Conservation (phyloP, 2,329 filamentous ascomycete species). For the Passalora sequoiae region DNA sequence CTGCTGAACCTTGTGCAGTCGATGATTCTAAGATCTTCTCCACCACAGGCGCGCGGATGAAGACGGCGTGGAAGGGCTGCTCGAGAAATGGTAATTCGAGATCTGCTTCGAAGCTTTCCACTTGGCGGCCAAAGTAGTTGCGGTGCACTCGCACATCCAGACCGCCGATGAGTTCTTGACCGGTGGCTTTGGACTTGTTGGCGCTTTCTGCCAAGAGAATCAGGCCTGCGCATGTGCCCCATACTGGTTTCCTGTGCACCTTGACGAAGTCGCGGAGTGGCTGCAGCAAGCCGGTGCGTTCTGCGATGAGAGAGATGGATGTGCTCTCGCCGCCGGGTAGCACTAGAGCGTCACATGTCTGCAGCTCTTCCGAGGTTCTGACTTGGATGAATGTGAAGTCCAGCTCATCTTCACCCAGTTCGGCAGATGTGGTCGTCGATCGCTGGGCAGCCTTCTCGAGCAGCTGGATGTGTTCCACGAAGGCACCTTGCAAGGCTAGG, state of each 20-base stretch:
- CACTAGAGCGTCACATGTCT: conserved; percentile 72
- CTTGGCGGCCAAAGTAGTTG: conserved; percentile 92
- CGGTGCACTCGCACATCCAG: conserved; percentile 84
- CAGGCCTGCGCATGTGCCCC: conserved; percentile 93
- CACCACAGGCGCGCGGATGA: conserved; percentile 91
- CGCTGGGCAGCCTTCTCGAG: conserved; percentile 59
- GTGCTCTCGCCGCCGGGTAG: conserved; percentile 95
- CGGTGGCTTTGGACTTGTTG: conserved; percentile 81
- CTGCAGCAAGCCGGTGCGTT: conserved; percentile 73
- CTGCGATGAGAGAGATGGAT: conserved; percentile 82
- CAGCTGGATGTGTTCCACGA: conserved; percentile 78
- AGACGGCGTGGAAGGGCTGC: conserved; percentile 70
- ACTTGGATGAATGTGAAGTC: conserved; percentile 69
- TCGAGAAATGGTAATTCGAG: conserved; percentile 64
- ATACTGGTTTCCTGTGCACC: conserved; percentile 73
- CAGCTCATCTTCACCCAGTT: not conserved
- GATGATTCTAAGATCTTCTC: conserved; percentile 62
- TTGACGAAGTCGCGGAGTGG: conserved; percentile 87
- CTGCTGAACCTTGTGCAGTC: conserved; percentile 14
- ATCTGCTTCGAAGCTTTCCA: conserved; percentile 79
- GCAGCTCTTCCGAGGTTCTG: conserved; percentile 66
- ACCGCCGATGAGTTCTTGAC: conserved; percentile 89
- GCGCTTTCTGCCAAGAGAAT: conserved; percentile 86
- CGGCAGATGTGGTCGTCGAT: not conserved
- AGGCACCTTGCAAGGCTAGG: conserved; percentile 82